Evolutionary conservation across 2,329 filamentous ascomycete genomes (phyloP).

Genomic region (Orbilia quercus): DNA sequence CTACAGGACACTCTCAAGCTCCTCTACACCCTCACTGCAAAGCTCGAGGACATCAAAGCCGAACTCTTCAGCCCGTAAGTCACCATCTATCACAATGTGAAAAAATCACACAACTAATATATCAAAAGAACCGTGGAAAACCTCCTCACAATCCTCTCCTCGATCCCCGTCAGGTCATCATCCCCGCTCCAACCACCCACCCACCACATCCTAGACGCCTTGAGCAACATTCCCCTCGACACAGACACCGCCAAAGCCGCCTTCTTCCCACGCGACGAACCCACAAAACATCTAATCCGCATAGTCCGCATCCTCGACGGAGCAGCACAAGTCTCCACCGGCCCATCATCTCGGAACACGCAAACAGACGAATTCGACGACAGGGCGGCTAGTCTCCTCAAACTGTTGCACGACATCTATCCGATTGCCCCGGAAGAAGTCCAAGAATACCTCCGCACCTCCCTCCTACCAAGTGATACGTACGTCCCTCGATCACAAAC

Average conservation of each 20-base stretch:
- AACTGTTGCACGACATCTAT: conserved; percentile 77
- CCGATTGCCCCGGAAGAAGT: conserved; percentile 74
- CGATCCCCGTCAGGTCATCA: conserved; percentile 67
- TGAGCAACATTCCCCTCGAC: conserved; percentile 80
- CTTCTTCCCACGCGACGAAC: conserved; percentile 69
- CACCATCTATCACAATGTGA: background rate
- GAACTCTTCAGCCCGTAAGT: conserved; percentile 40
- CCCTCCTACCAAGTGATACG: conserved; percentile 78
- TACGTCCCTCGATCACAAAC: conserved; percentile 35
- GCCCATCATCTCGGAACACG: background rate
- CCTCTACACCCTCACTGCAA: conserved; percentile 80
- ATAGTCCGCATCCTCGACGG: conserved; percentile 43
- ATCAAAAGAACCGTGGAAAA: conserved; percentile 69
- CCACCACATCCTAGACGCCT: conserved; percentile 78
- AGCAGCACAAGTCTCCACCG: conserved; percentile 15
- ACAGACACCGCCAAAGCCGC: conserved; percentile 64
- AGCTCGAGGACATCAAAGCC: conserved; percentile 24
- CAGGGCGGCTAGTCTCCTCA: conserved; percentile 77
- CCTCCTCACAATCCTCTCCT: conserved; percentile 76
- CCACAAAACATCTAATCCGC: conserved; percentile 68
- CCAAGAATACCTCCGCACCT: conserved; percentile 72
- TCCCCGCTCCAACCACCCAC: conserved; percentile 80
- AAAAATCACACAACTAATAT: conserved; percentile 1
- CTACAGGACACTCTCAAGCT: conserved; percentile 86
- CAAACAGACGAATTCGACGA: conserved; percentile 74